These are phyloP conservation scores for Blastobotrys proliferans DNA, from an alignment of 1,139 yeast genomes.

Conservation along the genomic window DNA sequence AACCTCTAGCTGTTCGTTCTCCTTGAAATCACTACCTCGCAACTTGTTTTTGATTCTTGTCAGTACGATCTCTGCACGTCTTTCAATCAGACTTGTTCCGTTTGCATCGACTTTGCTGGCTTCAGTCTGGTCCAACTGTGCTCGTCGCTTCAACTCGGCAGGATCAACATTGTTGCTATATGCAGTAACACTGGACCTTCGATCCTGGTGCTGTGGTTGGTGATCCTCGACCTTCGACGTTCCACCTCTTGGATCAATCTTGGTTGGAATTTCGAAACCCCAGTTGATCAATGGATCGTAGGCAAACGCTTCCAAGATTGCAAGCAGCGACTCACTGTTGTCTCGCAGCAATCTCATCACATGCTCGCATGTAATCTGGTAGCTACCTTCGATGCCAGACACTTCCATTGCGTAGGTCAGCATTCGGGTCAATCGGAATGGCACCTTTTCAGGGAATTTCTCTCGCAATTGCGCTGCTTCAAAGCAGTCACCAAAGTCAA, in stretches of 20 bases:
- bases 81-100: constrained; percentile 77
- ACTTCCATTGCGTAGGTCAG: constrained; percentile 98
- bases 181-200: neutral
- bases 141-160: constrained; percentile 63
- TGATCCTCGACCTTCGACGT: neutral
- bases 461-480: constrained; percentile 97
- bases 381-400: constrained; percentile 96
- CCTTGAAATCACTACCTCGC: constrained; percentile 87
- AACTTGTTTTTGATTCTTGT: constrained; percentile 88
- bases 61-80: constrained; percentile 86
- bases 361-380: constrained; percentile 93
- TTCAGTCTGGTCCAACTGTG: constrained; percentile 73
- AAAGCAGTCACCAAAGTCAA: constrained; percentile 98
- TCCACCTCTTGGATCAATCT: constrained; percentile 28
- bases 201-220: neutral
- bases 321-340: constrained; percentile 95
- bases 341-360: constrained; percentile 93
- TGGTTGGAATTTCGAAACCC: constrained; percentile 94
- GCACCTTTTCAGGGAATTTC: constrained; percentile 97
- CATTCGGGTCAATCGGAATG: constrained; percentile 96
- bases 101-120: constrained; percentile 55
- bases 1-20: constrained; percentile 66
- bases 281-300: constrained; percentile 97
- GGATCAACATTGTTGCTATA: constrained; percentile 37
- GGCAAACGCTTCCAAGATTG: constrained; percentile 96